Evolutionary conservation across 2,329 filamentous ascomycete species (phyloP), one percentile per base, ranked within the genome.

Genomic region (Colletotrichum siamense): DNA sequence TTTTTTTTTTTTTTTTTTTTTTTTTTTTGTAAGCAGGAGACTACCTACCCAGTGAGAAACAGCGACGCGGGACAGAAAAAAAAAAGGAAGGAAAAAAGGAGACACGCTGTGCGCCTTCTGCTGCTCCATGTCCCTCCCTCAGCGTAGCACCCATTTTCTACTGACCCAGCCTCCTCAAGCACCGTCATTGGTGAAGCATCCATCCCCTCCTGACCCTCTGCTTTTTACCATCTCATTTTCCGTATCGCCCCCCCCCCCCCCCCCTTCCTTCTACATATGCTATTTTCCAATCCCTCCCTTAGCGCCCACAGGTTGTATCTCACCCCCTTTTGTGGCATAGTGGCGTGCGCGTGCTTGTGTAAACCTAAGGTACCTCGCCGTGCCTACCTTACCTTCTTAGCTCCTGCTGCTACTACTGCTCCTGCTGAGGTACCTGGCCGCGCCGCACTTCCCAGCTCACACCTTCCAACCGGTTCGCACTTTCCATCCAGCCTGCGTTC

Each of bases 161-260:
- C 15, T 57, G 26, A n/a, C 18, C 65, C 71, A 49, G 34, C 66
- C 24, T 36, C 66, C 57, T 49, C 24, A 49, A 32, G 62, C 34
- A 57, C 55, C 36, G 59, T 64, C 26, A 55, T 63, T 69, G 24
- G 52, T 61, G 52, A 61, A 22, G 44, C 36, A 49, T 49, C 39
- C 36, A 44, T 62, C 70, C 64, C 78, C 77, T 78, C 77, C 73
- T 75, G 66, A 66, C 65, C 80, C 80, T 84, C 81, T 82, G 77
- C 73, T 77, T 74, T 76, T 77, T 79, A 74, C 69, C 55, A 70
- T 73, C 77, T 81, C 79, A 80, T 79, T 76, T 76, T 77, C 62
- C 69, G 15, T 36, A 16, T 36, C 34, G 6, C 34, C 32, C 32
- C 34, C 34, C 18, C 59, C 59, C 34, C 34, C 34, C 34, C 59